Base-by-base conservation (phyloP, 345 rosid genomes). In the Euphorbia lathyris region DNA sequence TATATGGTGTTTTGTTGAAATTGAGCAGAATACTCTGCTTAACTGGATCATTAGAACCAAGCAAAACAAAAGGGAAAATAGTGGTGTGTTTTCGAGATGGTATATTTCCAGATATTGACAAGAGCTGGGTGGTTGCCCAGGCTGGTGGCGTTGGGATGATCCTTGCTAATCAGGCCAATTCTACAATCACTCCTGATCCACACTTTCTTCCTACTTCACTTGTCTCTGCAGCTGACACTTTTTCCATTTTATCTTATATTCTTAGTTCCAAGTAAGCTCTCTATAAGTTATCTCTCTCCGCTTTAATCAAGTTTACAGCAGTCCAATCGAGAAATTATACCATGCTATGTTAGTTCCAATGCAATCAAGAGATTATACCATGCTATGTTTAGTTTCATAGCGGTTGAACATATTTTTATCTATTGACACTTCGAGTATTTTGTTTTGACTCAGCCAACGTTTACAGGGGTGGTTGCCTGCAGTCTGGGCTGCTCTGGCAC, bases 141-240 rank as follows among this genome's bases (percentile, higher is more conserved):
- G 72, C 79, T 14, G 75, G 79, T 26, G 79, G 70, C 2, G 25
- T 70, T 25, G 79, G 74, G 14, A 11, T 70, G 68, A 66, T 76
- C 13, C 66, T 76, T 16, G 71, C 68, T 9, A 19, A 26, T 36
- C 25, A 26, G 19, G 42, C 42, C 0, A 7, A 13, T 11, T 3
- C 43, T 17, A 10, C 30, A 8, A 9, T 32, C 30, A 11, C 0
- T 40, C 72, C 63, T 13, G 6, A 40, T 13, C 25, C 61, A 0
- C 66, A 59, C 13, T 73, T 66, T 48, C 9, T 73, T 59, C 67
- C 71, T 58, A 66, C 67, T 40, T 25, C 63, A 2, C 29, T 13
- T 40, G 76, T 73, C 48, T 29, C 76, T 1, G 58, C 16, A n/a
- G 13, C 23, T 2, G 76, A 73, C 47, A 34, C 65, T 14, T 42